These are phyloP conservation scores for Chaetomium olivaceum DNA, from an alignment of 2,329 filamentous ascomycete genomes.

Conservation along the genomic window DNA sequence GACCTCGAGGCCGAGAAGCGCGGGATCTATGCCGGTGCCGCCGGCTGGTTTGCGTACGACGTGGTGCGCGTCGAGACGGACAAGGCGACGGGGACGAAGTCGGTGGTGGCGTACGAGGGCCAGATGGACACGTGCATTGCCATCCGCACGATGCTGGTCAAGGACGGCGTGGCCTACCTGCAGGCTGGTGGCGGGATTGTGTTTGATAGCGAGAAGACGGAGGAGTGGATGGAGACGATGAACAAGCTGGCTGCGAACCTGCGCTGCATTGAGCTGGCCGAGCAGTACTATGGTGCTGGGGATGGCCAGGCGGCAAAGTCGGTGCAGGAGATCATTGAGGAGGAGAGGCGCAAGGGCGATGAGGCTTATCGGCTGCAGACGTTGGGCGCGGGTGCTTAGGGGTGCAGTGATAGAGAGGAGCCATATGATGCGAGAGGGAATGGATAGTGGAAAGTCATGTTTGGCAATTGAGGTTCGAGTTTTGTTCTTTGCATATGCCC, in stretches of 20 bases:
- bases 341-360: constrained; percentile 35
- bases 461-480: background rate
- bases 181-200: constrained; percentile 91
- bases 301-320: constrained; percentile 29
- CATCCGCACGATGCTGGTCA: constrained; percentile 89
- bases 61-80: constrained; percentile 61
- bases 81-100: background rate
- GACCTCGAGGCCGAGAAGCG: constrained; percentile 93
- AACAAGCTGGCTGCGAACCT: constrained; percentile 94
- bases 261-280: constrained; percentile 81
- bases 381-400: constrained; percentile 21
- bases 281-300: constrained; percentile 56
- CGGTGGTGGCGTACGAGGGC: constrained; percentile 56
- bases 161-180: constrained; percentile 87
- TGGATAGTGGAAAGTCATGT: background rate
- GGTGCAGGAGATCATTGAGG: constrained; percentile 35
- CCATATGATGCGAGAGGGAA: background rate
- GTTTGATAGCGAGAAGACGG: constrained; percentile 85
- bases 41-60: constrained; percentile 93
- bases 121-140: constrained; percentile 87
- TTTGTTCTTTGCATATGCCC: background rate
- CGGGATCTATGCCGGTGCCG: constrained; percentile 91
- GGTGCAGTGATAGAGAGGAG: background rate
- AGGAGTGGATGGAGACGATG: constrained; percentile 92
- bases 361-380: constrained; percentile 31